A percentile compares a stretch with the other conserved stretches of the same genome.
phyloP scores from a whole-genome alignment of 1,284 basidiomycete genomes.

The Tilletiaria anomala region DNA sequence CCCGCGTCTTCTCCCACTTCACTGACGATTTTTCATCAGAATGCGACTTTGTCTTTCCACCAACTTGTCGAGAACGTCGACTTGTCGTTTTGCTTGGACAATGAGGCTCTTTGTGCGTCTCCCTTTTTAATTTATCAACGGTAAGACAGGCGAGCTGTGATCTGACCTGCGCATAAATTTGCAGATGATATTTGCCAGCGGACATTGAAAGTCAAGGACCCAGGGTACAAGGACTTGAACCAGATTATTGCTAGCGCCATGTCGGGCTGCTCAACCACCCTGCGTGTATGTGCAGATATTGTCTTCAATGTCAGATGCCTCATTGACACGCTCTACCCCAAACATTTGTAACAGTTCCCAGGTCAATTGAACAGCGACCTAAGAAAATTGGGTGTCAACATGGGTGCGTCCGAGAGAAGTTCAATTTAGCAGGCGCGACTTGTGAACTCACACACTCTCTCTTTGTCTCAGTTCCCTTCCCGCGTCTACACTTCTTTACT shows the following conservation, averaged over 20 bases:
- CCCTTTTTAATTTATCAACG: too few species aligned
- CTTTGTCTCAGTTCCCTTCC: slow-evolving; percentile 41
- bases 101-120: slow-evolving; percentile 81
- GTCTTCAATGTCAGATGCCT: too few species aligned
- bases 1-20: too few species aligned
- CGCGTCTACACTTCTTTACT: slow-evolving; percentile 41
- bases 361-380: slow-evolving; percentile 96
- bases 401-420: too few species aligned
- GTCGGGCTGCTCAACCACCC: slow-evolving; percentile 88
- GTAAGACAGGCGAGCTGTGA: too few species aligned
- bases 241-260: slow-evolving; percentile 90
- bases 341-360: too few species aligned
- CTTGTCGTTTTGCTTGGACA: slow-evolving; percentile 62
- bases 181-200: slow-evolving; percentile 95
- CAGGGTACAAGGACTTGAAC: slow-evolving; percentile 92
- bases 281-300: too few species aligned
- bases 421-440: too few species aligned
- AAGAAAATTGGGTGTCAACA: slow-evolving; percentile 93
- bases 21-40: too few species aligned
- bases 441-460: too few species aligned
- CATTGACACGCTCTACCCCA: too few species aligned
- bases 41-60: slow-evolving; percentile 50
- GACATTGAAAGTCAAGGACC: slow-evolving; percentile 81
- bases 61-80: slow-evolving; percentile 54
- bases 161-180: too few species aligned